Percentiles rank a stretch among this genome's conserved stretches.
phyloP scores from a whole-genome alignment of 176 grass and related monocot genomes.

The Echinochloa phyllopogon region DNA sequence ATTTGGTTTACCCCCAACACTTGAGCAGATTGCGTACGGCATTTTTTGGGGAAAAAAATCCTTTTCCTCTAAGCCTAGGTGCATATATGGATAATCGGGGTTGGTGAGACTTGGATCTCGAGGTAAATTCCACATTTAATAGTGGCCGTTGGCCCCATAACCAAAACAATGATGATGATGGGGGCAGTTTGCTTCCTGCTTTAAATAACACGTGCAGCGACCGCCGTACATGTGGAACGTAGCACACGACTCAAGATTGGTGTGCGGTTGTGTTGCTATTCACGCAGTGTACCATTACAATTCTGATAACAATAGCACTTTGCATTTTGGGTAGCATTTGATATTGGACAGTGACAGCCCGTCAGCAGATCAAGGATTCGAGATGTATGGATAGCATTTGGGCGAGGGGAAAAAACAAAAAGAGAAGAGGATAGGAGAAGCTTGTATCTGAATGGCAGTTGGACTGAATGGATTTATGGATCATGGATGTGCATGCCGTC shows the following conservation, averaged over 20 bases:
- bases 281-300: no score
- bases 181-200: conserved; percentile 12
- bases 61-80: background rate
- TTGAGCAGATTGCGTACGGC: background rate
- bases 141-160: conserved; percentile 18
- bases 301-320: no score
- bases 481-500: background rate
- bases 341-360: background rate
- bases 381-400: conserved; percentile 35
- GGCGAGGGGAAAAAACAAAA: conserved; percentile 25
- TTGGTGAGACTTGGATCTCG: conserved; percentile 49
- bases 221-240: background rate
- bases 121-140: conserved; percentile 54
- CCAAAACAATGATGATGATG: background rate
- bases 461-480: conserved; percentile 7
- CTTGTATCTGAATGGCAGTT: background rate
- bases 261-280: no score
- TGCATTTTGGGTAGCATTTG: no score
- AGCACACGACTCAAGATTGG: no score
- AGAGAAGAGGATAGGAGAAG: conserved; percentile 6
- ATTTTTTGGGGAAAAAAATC: background rate
- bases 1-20: background rate
- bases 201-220: background rate
- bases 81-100: background rate
- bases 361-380: conserved; percentile 5